Evolutionary conservation across 106 monocot genomes (phyloP).

Genomic region (Vanilla planifolia): DNA sequence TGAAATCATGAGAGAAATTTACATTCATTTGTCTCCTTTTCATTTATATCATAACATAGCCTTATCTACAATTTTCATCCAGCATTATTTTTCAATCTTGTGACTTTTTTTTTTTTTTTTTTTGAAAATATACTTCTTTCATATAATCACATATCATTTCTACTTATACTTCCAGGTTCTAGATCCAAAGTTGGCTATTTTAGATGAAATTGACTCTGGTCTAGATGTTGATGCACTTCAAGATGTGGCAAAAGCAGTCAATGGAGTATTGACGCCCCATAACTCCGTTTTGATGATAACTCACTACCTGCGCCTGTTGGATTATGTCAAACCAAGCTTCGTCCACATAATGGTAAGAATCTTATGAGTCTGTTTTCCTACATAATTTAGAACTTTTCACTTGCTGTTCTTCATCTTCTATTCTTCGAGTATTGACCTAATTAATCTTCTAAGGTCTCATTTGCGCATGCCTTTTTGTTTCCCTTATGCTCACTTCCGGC

Average conservation of each 20-base stretch:
- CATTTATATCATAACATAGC: too few species aligned
- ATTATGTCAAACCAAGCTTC: constrained; percentile 60
- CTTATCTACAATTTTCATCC: too few species aligned
- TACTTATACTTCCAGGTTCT: constrained; percentile 47
- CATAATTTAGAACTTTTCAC: too few species aligned
- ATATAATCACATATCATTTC: not conserved
- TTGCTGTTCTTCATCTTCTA: too few species aligned
- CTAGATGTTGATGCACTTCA: constrained; percentile 97
- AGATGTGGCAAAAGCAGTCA: constrained; percentile 90
- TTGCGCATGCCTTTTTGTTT: too few species aligned
- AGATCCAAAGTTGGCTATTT: constrained; percentile 84
- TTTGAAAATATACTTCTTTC: not conserved
- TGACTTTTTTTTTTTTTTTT: not conserved
- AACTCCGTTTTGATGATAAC: constrained; percentile 92
- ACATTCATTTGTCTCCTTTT: too few species aligned
- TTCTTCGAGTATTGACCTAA: too few species aligned
- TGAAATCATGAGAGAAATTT: too few species aligned
- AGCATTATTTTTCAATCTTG: too few species aligned
- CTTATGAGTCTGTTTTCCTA: too few species aligned
- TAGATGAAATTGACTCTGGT: constrained; percentile 96
- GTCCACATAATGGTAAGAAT: constrained; percentile 88
- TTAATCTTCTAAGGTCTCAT: too few species aligned
- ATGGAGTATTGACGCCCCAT: constrained; percentile 56
- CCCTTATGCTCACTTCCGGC: too few species aligned
- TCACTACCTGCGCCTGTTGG: constrained; percentile 85